Percentiles rank a stretch among this genome's conserved stretches.
phyloP scores from a whole-genome alignment of 176 grass and related monocot species.

The Cenchrus purpureus region DNA sequence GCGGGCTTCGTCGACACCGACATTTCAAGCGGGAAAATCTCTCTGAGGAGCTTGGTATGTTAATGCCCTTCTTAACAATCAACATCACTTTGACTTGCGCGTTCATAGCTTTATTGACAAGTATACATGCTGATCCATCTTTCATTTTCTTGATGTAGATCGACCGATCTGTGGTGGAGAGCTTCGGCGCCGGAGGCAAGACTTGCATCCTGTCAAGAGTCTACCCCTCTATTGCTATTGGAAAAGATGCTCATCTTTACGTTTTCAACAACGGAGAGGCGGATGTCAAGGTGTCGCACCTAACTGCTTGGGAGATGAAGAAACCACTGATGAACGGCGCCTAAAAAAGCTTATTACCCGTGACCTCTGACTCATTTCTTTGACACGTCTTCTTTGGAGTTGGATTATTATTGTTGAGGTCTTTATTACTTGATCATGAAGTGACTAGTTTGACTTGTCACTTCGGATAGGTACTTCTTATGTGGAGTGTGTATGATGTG shows the following conservation, averaged over 20 bases:
- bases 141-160: conserved; percentile 31
- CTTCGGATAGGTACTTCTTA: background rate
- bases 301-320: conserved; percentile 66
- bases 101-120: conserved; percentile 1
- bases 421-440: background rate
- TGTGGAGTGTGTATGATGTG: background rate
- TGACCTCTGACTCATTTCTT: background rate
- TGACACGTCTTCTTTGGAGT: background rate
- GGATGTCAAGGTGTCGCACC: conserved; percentile 38
- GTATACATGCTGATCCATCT: background rate
- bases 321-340: conserved; percentile 56
- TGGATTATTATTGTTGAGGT: background rate
- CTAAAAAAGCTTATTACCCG: background rate
- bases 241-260: conserved; percentile 48
- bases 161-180: conserved; percentile 75
- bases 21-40: conserved; percentile 55
- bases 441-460: background rate
- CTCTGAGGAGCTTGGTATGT: conserved; percentile 61
- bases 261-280: conserved; percentile 71
- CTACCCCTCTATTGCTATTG: conserved; percentile 50
- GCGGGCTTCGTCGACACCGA: conserved; percentile 61
- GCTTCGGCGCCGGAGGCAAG: conserved; percentile 58
- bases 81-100: background rate
- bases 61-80: no score
- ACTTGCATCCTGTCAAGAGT: conserved; percentile 73